phyloP scores from a whole-genome alignment of 768 basidiomycete genomes.

The Fomitopsis serialis region DNA sequence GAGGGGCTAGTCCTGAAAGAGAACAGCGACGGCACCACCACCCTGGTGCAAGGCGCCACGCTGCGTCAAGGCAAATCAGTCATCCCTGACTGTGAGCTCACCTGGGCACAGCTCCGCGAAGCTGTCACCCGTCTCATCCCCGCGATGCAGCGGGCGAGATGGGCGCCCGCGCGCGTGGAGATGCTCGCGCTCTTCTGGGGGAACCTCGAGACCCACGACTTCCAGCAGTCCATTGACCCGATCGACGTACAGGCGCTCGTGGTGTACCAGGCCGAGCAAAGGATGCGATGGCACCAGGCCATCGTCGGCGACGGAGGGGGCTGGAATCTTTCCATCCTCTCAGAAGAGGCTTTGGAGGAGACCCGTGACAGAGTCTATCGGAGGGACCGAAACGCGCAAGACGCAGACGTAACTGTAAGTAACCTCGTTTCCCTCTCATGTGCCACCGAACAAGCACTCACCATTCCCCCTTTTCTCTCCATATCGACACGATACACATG shows the following conservation, averaged over 20 bases:
- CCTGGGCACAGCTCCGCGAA: background rate
- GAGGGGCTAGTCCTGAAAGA: background rate
- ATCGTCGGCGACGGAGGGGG: background rate
- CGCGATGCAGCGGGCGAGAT: background rate
- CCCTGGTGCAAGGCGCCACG: background rate
- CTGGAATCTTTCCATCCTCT: background rate
- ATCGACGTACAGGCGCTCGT: background rate
- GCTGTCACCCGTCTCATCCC: background rate
- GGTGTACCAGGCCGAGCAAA: background rate
- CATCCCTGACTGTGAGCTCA: background rate
- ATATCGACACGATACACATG: background rate
- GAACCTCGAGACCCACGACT: background rate
- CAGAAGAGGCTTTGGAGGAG: background rate
- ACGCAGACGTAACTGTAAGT: background rate
- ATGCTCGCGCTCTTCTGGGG: background rate
- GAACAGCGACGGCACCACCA: background rate
- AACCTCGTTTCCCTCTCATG: too few relatives aligned
- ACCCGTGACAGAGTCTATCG: background rate
- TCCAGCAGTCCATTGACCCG: background rate
- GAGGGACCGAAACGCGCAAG: background rate
- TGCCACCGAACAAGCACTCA: background rate
- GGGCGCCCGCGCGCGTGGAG: background rate
- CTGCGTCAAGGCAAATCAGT: background rate
- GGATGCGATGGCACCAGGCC: background rate
- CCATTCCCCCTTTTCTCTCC: background rate